Base-by-base conservation (phyloP, 2,329 filamentous ascomycete species). In the Polytolypa hystricis region DNA sequence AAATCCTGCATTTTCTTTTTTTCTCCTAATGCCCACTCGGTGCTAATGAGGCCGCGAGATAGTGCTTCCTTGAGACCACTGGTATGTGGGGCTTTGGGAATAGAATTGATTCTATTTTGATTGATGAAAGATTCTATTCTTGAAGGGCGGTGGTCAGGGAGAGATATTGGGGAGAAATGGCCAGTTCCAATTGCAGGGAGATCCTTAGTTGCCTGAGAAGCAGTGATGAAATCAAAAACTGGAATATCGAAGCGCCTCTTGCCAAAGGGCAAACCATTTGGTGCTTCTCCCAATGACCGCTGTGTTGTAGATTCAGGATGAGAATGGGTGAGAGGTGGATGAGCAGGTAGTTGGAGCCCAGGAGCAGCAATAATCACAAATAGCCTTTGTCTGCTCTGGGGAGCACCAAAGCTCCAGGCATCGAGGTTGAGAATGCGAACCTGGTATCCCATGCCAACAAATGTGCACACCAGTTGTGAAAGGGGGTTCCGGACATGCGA, bases 371-470 rank as follows among this genome's bases (percentile, higher is more conserved):
- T 80, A 2, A 71, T 64, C 1, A 91, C 66, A 41, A 93, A 85
- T 0, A 89, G 64, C 5, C 84, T 69, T 3, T 68, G 71, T 4
- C 84, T 71, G 3, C 60, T 63, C 50, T 91, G 83, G 0, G 75
- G 62, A 2, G 77, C 74, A 1, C 82, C 81, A 43, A 72, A 75
- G 0, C 71, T 73, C 67, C 79, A 84, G 0, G 81, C 72, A 44
- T 86, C 81, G 14, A 83, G 62, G 0, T 79, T 64, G 38, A 77
- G 74, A 25, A 83, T 69, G 27, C 80, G 73, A 0, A 76, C 65
- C 50, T 93, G 84, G 46, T 91, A 93, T 0, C 83, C 84, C 43
- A 91, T 65, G 0, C 79, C 81, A 0, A 89, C 78, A 0, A 91
- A 60, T 1, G 77, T 70, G 43, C 79, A 82, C 7, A 91, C 65